These are phyloP conservation scores for Toxoplasma gondii DNA, from an alignment of 169 alveolate genomes.

Conservation along the genomic window DNA sequence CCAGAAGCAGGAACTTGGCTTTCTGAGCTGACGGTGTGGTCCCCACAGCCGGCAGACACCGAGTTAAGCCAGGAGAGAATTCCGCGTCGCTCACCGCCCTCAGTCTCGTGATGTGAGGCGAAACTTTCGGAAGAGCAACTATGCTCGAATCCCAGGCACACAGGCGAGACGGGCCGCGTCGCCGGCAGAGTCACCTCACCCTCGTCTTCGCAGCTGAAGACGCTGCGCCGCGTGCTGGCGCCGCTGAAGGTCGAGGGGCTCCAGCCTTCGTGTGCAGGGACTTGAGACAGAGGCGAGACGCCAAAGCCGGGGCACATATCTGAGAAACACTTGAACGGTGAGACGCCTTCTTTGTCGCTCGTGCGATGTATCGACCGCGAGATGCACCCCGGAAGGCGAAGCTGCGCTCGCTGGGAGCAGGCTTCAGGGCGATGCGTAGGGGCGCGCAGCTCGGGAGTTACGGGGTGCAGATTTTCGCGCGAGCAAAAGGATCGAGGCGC, in stretches of 20 bases:
- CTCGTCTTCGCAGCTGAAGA: background rate
- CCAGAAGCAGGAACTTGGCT: no score
- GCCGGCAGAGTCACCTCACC: background rate
- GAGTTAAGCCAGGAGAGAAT: background rate
- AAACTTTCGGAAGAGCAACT: background rate
- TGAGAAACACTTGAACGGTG: background rate
- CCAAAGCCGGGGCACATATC: background rate
- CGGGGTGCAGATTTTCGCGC: background rate
- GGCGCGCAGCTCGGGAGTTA: background rate
- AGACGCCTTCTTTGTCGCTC: background rate
- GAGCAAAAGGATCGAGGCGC: background rate
- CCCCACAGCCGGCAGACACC: background rate
- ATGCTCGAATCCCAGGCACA: background rate
- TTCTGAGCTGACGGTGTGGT: no score
- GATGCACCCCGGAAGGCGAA: slow-evolving; percentile 4
- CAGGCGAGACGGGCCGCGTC: background rate
- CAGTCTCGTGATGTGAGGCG: background rate
- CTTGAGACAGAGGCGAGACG: background rate
- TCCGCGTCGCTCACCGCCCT: background rate
- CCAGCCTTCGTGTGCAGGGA: background rate
- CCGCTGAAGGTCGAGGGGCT: background rate
- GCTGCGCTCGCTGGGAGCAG: background rate
- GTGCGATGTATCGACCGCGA: background rate
- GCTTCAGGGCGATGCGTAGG: background rate
- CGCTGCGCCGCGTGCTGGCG: background rate